Percentiles rank a stretch among this genome's conserved stretches.
phyloP scores from a whole-genome alignment of 2,329 filamentous ascomycete species.

The Hirsutella thompsonii region DNA sequence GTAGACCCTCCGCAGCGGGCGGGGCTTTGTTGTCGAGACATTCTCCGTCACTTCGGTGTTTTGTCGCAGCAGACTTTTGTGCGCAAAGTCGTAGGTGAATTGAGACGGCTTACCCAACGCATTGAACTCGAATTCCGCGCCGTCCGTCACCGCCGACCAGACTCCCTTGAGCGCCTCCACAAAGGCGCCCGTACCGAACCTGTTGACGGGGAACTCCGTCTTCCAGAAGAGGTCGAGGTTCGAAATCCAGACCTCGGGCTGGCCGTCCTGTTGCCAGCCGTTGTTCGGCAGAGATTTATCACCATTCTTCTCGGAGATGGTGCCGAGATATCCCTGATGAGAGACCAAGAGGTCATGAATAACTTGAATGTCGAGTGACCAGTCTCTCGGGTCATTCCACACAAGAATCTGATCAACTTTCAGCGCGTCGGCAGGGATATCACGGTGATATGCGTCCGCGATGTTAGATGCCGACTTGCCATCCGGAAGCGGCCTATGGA shows the following conservation, averaged over 20 bases:
- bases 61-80: constrained; percentile 52
- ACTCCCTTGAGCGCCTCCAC: constrained; percentile 68
- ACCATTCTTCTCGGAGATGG: constrained; percentile 61
- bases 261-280: constrained; percentile 73
- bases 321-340: constrained; percentile 65
- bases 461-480: constrained; percentile 18
- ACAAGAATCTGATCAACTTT: constrained; percentile 87
- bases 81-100: constrained; percentile 69
- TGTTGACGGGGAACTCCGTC: constrained; percentile 68
- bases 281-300: constrained; percentile 48
- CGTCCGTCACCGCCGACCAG: constrained; percentile 60
- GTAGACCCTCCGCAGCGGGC: constrained; percentile 64
- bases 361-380: constrained; percentile 80
- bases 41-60: neutral
- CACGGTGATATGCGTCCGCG: constrained; percentile 17
- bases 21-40: constrained; percentile 11
- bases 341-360: constrained; percentile 77
- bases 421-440: constrained; percentile 31
- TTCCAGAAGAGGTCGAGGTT: constrained; percentile 90
- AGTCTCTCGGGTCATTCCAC: constrained; percentile 93
- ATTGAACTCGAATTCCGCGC: constrained; percentile 44
- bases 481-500: constrained; percentile 16
- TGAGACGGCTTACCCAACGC: constrained; percentile 74
- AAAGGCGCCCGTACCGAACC: constrained; percentile 87
- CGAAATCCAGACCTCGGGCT: constrained; percentile 74